phyloP scores from a whole-genome alignment of 352 stramenopile species.

The Pythium insidiosum region DNA sequence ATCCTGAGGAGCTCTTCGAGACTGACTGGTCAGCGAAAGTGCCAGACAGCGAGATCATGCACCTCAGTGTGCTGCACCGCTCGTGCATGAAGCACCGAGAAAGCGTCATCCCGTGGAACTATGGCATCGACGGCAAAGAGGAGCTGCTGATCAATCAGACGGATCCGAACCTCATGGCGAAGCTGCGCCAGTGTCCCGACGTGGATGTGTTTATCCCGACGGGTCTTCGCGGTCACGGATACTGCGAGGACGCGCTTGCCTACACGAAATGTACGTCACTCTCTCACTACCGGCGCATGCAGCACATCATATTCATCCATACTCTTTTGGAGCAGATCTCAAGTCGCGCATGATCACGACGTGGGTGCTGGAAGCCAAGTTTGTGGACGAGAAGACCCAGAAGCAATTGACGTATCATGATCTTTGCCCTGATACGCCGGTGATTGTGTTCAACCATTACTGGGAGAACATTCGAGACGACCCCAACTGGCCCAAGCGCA shows the following conservation, averaged over 20 bases:
- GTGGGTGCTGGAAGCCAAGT: slow-evolving; percentile 15
- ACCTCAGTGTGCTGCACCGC: slow-evolving; percentile 43
- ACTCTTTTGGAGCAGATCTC: slow-evolving; percentile 6
- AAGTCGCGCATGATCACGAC: slow-evolving; percentile 14
- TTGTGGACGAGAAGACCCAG: slow-evolving; percentile 6
- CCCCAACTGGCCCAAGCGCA: slow-evolving; percentile 12
- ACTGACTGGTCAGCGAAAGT: slow-evolving; percentile 5
- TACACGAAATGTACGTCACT: slow-evolving; percentile 46
- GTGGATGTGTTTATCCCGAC: slow-evolving; percentile 50
- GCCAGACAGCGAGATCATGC: slow-evolving; percentile 19
- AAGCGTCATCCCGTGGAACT: slow-evolving; percentile 36
- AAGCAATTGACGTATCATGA: slow-evolving; percentile 18
- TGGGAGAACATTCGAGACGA: slow-evolving; percentile 10
- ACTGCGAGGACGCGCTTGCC: slow-evolving; percentile 52
- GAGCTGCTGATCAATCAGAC: slow-evolving; percentile 22
- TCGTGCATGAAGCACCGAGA: slow-evolving; percentile 31
- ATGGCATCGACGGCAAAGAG: slow-evolving; percentile 8
- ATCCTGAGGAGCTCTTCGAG: slow-evolving; percentile 8
- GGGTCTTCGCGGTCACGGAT: slow-evolving; percentile 31
- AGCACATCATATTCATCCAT: not conserved
- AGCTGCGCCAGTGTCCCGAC: slow-evolving; percentile 40
- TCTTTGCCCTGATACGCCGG: slow-evolving; percentile 17
- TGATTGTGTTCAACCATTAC: slow-evolving; percentile 28
- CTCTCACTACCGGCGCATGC: not conserved
- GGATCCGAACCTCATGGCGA: slow-evolving; percentile 28